Conservation (phyloP, 129 eudicot species). For the Chrysanthemum makinoi region DNA sequence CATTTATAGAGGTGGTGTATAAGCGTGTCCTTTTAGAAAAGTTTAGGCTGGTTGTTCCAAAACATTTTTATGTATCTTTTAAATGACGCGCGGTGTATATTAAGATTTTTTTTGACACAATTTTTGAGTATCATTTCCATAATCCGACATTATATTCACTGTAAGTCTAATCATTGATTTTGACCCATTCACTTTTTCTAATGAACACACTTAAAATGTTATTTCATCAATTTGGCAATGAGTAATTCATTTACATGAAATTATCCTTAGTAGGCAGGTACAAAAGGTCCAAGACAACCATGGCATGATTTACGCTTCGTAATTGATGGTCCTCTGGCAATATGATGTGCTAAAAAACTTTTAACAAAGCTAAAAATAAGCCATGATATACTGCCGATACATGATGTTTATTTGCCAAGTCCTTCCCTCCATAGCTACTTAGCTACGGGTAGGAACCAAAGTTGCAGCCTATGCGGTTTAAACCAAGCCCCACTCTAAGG, state of each 20-base stretch:
- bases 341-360: slow-evolving; percentile 85
- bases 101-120: slow-evolving; percentile 38
- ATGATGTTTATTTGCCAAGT: too few species aligned
- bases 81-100: too few species aligned
- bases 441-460: too few species aligned
- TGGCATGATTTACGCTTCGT: slow-evolving; percentile 90
- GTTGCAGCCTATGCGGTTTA: too few species aligned
- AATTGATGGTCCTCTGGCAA: slow-evolving; percentile 88
- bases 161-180: slow-evolving; percentile 34
- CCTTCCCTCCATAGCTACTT: too few species aligned
- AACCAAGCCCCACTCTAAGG: too few species aligned
- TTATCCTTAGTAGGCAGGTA: slow-evolving; percentile 52
- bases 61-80: too few species aligned
- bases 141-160: slow-evolving; percentile 60
- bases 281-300: slow-evolving; percentile 81
- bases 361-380: slow-evolving; percentile 83
- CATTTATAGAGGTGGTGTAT: too few species aligned
- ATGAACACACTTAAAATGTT: background rate
- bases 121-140: slow-evolving; percentile 66
- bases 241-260: background rate
- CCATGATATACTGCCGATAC: slow-evolving; percentile 30
- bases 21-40: too few species aligned
- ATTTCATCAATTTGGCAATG: background rate
- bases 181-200: background rate
- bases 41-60: too few species aligned